phyloP scores from a whole-genome alignment of 2,329 filamentous ascomycete species.

The Xylaria sp. region DNA sequence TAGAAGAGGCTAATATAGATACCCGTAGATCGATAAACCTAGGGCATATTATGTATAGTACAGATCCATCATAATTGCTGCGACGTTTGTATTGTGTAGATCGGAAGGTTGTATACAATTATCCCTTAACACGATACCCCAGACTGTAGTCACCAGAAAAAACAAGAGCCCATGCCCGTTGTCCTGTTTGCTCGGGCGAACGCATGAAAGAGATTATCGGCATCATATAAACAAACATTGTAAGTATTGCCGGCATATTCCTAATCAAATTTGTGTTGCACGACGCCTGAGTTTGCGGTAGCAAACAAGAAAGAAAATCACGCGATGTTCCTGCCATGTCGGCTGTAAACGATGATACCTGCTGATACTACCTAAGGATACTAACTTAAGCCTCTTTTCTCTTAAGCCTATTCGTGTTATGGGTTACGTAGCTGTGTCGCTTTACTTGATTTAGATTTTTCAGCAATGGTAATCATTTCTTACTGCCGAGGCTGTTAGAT shows the following conservation, averaged over 20 bases:
- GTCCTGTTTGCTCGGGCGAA: background rate
- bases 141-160: background rate
- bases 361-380: constrained; percentile 20
- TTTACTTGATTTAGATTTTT: constrained; percentile 15
- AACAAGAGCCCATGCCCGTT: background rate
- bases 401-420: constrained; percentile 13
- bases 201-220: background rate
- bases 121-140: background rate
- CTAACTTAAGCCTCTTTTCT: constrained; percentile 3
- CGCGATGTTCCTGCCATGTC: constrained; percentile 26
- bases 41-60: background rate
- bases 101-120: background rate
- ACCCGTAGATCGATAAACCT: background rate
- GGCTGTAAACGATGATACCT: constrained; percentile 21
- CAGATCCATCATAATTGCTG: background rate
- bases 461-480: constrained; percentile 5
- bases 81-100: background rate
- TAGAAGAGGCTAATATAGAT: background rate
- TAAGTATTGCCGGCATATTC: background rate
- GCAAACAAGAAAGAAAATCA: constrained; percentile 9
- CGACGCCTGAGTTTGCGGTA: constrained; percentile 9
- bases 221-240: background rate
- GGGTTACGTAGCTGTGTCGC: constrained; percentile 3
- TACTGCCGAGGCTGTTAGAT: background rate
- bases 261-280: constrained; percentile 19